Conservation (phyloP, 306 rosid genomes). For the Alnus glutinosa region DNA sequence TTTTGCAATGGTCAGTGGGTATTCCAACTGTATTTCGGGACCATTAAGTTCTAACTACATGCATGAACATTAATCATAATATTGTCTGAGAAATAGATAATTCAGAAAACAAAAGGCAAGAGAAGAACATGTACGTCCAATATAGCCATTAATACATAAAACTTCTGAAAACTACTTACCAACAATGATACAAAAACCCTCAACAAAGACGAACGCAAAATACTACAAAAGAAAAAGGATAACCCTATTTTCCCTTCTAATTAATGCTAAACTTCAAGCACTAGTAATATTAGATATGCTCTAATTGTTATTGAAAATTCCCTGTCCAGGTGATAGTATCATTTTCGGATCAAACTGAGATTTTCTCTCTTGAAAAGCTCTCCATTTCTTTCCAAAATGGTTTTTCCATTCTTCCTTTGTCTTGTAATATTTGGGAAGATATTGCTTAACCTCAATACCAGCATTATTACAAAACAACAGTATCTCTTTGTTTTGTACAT, state of each 20-base stretch:
- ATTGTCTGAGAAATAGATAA: not conserved
- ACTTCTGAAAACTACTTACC: not conserved
- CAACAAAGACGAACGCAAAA: not conserved
- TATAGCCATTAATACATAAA: not conserved
- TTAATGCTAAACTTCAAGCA: too few species aligned
- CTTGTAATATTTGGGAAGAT: conserved; percentile 56
- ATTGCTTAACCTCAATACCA: conserved; percentile 66
- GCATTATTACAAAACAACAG: conserved; percentile 52
- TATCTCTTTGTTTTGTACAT: conserved; percentile 64
- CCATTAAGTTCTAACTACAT: not conserved
- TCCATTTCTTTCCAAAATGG: conserved; percentile 83
- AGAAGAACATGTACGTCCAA: not conserved
- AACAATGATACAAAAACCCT: not conserved
- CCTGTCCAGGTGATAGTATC: conserved; percentile 86
- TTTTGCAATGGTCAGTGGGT: not conserved
- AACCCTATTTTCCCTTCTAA: not conserved
- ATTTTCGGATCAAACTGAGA: conserved; percentile 72
- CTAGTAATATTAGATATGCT: too few species aligned
- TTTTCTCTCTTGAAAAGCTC: conserved; percentile 54
- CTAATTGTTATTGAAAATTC: conserved; percentile 45
- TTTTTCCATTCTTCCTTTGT: conserved; percentile 61
- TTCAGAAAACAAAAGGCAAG: not conserved
- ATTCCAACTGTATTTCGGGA: not conserved
- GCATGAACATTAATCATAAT: not conserved
- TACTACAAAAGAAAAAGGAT: not conserved